Evolutionary conservation across 805 yeast genomes (phyloP), one percentile per base, ranked within the genome.

Genomic region (Ogataea parapolymorpha): DNA sequence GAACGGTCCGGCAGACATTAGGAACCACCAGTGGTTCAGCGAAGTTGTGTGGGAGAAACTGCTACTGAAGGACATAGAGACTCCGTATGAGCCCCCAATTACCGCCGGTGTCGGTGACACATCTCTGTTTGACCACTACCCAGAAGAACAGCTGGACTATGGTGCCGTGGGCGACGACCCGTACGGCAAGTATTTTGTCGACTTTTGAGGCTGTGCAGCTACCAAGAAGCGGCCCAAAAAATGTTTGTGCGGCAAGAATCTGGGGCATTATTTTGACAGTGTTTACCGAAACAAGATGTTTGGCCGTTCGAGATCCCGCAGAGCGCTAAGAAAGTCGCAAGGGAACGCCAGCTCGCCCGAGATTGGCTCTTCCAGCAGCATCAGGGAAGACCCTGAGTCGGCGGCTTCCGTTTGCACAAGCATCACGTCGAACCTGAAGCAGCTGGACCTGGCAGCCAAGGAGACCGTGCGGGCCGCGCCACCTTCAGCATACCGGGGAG

Each of bases 131-230:
- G 90, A 83, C 59, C 74, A 80, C 50, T 83, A 83, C 53, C 87
- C 89, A 0, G 90, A 83, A 58, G 95, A 88, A 52, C 82, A 80
- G 44, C 70, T 80, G 42, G 93, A 91, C 54, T 91, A 91, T 59
- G 97, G 97, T 33, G 72, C 73, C 18, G 64, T 66, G 14, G 85
- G 86, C 9, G 78, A 54, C 11, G 67, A 62, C 45, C 65, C 64
- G 14, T 62, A 62, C 36, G 50, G 53, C 7, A 54, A 60, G 31
- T 61, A 56, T 34, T 62, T 62, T 42, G 49, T 38, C 6, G 65
- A 62, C 32, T 62, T 62, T 38, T 62, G 44, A 13, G 40, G 38
- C 39, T 34, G 38, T 33, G 43, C 42, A 18, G 31, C 11, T n/a
- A 7, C 13, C 30, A 26, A n/a, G 18, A 17, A 17, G 5, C 18